phyloP scores from a whole-genome alignment of 805 yeast genomes.

The Pichia heedii region DNA sequence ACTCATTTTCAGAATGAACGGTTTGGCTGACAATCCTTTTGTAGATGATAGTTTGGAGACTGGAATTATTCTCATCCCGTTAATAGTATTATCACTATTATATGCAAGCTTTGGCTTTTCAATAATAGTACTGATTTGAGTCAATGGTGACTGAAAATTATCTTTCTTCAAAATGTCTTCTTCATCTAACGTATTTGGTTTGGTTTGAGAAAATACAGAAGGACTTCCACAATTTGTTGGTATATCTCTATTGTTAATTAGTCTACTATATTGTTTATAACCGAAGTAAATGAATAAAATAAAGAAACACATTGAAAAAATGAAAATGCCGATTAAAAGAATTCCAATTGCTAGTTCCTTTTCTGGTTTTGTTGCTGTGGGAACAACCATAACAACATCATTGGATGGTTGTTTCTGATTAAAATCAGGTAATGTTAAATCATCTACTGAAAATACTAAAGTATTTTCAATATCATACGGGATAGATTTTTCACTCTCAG shows the following conservation, averaged over 20 bases:
- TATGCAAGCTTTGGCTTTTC: neutral
- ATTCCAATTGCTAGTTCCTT: conserved; percentile 2
- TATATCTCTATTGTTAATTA: neutral
- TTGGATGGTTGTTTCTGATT: neutral
- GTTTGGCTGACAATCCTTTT: neutral
- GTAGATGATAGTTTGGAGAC: neutral
- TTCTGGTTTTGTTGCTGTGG: neutral
- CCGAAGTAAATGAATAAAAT: conserved; percentile 1
- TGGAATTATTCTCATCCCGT: neutral
- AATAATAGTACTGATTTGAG: neutral
- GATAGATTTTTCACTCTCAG: too few species aligned
- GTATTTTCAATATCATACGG: neutral
- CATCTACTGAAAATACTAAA: neutral
- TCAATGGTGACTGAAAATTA: too few species aligned
- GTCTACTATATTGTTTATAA: neutral
- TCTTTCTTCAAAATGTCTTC: too few species aligned
- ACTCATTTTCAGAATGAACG: neutral
- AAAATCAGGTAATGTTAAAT: neutral
- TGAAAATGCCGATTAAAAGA: neutral
- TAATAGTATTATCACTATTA: neutral
- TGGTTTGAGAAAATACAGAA: neutral
- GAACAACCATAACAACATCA: conserved; percentile 3
- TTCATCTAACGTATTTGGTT: neutral
- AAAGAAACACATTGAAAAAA: neutral
- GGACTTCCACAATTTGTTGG: neutral